Conservation (phyloP, 106 monocot species). For the Cymbidium sinense region DNA sequence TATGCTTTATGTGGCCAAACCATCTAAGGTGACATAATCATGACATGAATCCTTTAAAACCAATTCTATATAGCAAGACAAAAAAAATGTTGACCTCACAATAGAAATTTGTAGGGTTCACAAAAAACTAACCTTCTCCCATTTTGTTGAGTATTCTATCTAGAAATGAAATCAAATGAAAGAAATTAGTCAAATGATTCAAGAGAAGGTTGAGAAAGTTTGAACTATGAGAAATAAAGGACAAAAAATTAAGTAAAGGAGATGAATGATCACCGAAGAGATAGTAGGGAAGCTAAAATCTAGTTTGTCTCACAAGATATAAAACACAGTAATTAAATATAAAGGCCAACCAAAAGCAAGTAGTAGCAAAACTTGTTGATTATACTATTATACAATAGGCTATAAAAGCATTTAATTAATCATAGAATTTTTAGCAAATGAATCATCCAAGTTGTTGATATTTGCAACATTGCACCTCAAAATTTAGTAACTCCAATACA, state of each 20-base stretch:
- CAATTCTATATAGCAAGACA: background rate
- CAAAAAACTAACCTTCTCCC: conserved; percentile 81
- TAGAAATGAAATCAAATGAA: conserved; percentile 24
- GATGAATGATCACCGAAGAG: no score
- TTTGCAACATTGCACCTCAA: background rate
- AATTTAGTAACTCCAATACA: background rate
- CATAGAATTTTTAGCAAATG: background rate
- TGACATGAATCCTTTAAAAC: no score
- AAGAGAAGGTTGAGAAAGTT: background rate
- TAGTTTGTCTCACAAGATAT: background rate
- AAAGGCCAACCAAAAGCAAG: background rate
- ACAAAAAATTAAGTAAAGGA: background rate
- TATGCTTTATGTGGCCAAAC: no score
- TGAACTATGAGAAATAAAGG: background rate
- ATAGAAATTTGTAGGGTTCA: background rate
- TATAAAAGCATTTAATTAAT: background rate
- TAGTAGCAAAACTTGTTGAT: background rate
- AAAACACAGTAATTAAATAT: background rate
- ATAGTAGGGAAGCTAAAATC: background rate
- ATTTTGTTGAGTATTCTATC: conserved; percentile 95
- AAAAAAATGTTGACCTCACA: background rate
- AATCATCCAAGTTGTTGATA: background rate
- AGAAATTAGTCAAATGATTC: conserved; percentile 10
- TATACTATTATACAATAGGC: background rate
- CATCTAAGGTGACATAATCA: no score